Evolutionary conservation across 208 protist species (phyloP), one percentile per base, ranked within the genome.

Genomic region (Leishmania guyanensis): DNA sequence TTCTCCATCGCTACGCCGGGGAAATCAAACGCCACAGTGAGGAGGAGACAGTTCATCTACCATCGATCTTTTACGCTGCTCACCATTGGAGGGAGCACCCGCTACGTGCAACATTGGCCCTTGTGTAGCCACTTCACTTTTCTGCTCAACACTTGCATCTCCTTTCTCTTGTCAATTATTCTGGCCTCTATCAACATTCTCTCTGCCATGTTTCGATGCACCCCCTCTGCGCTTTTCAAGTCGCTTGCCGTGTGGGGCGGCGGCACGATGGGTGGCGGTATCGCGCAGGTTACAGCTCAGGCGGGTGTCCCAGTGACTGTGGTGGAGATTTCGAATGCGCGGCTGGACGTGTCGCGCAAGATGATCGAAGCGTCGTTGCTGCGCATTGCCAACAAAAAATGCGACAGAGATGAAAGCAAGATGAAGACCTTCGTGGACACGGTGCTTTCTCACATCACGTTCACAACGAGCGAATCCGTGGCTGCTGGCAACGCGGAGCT

Each of bases 231-330:
- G 43, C 74, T 86, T 22, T 93, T 91, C 82, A 88, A 86, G 68
- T 84, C 77, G 33, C 68, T 94, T 5, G 72, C 87, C 22, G 89
- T 95, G 33, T 91, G 89, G 83, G 92, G 92, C 78, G 89, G 85
- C 58, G 92, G 92, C 73, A 93, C 89, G 72, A 95, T 95, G 92
- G 92, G 92, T 77, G 84, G 87, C 77, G 92, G 92, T 50, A 94
- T 95, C 58, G 92, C 92, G 3, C 92, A 93, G 82, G 84, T 93
- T 12, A 85, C 85, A 14, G 92, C 92, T 12, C 68, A 80, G 70
- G 82, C 87, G 39, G 84, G 80, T 43, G 83, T 90, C n/a, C 80
- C 87, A 22, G 90, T 90, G n/a, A 93, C 88, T 8, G 78, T 93
- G 29, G 88, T 93, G 48, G 92, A 92, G 33, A 79, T 92, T 22